A percentile compares a stretch with the other conserved stretches of the same genome.
These are phyloP conservation scores for Melaleuca alternifolia DNA, from an alignment of 345 rosid species.

Conservation along the genomic window DNA sequence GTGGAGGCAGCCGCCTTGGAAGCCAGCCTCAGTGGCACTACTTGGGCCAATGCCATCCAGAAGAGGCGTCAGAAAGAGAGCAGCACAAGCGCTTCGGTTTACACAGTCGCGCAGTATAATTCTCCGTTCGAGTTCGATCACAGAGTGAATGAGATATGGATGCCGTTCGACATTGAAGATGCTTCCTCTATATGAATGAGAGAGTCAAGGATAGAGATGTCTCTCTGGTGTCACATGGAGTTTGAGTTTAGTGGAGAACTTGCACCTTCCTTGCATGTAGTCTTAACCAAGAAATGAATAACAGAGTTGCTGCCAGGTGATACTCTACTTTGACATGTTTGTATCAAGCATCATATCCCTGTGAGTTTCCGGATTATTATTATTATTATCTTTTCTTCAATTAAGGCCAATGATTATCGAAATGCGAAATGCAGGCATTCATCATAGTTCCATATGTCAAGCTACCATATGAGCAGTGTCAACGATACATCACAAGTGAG, in stretches of 20 bases:
- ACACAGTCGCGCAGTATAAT: slow-evolving; percentile 77
- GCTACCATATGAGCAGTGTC: neutral
- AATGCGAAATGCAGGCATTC: neutral
- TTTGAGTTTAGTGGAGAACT: neutral
- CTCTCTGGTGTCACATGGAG: neutral
- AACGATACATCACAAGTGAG: neutral
- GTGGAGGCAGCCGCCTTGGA: slow-evolving; percentile 69
- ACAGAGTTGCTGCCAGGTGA: neutral
- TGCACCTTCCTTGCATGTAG: neutral
- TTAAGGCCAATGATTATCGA: neutral
- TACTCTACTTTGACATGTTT: neutral
- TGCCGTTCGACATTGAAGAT: slow-evolving; percentile 32
- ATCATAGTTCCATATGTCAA: neutral
- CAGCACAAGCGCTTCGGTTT: slow-evolving; percentile 11
- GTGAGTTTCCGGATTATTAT: neutral
- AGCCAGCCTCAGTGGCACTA: slow-evolving; percentile 48
- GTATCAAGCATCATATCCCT: neutral
- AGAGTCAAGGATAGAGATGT: neutral
- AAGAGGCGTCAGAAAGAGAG: slow-evolving; percentile 22
- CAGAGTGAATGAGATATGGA: slow-evolving; percentile 82
- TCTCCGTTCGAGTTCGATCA: slow-evolving; percentile 66
- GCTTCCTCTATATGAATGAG: neutral
- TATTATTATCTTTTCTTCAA: neutral
- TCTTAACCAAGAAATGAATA: neutral
- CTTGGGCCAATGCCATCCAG: slow-evolving; percentile 51